Evolutionary conservation across 441 rosid genomes (phyloP), one percentile per base, ranked within the genome.

Genomic region (Adansonia rubrostipa): DNA sequence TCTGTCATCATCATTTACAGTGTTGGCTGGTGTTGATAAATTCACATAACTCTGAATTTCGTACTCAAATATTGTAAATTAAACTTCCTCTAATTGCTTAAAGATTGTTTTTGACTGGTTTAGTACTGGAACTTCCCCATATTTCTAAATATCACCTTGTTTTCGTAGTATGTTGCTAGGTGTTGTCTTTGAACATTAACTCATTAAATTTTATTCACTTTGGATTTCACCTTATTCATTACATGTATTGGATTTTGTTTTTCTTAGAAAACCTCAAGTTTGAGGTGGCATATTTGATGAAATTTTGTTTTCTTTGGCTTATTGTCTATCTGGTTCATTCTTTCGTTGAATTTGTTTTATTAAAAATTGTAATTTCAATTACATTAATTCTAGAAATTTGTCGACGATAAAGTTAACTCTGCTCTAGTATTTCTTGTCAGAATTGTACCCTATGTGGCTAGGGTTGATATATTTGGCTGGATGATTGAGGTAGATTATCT

Each of bases 221-320:
- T 24, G 57, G 73, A 69, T 69, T 69, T 68, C 17, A 20, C 58
- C 42, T 69, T 22, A 40, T 48, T 69, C 42, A 47, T 48, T 22
- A 48, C 28, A 15, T 22, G 36, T 7, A 19, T 69, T 48, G 57
- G 22, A 65, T 15, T 15, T 47, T 69, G 3, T 22, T 22, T 42
- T 9, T 3, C n/a, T n/a, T 15, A 28, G 15, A 5, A 68, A 47
- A 48, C 15, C 54, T 20, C 40, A 14, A 47, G 40, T 11, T 19
- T 47, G 57, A 68, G 73, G 5, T 20, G 17, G 40, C 28, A 22
- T 47, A 47, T 68, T 10, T 68, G 73, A 47, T 20, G 19, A 20
- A 68, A 11, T 5, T 22, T 20, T 48, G 11, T 65, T 65, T 9
- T 65, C 3, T 64, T 9, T 15, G 48, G 2, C 17, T 14, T 33